Evolutionary conservation across 2,329 filamentous ascomycete genomes (phyloP).

Genomic region (Aspergillus unguis): DNA sequence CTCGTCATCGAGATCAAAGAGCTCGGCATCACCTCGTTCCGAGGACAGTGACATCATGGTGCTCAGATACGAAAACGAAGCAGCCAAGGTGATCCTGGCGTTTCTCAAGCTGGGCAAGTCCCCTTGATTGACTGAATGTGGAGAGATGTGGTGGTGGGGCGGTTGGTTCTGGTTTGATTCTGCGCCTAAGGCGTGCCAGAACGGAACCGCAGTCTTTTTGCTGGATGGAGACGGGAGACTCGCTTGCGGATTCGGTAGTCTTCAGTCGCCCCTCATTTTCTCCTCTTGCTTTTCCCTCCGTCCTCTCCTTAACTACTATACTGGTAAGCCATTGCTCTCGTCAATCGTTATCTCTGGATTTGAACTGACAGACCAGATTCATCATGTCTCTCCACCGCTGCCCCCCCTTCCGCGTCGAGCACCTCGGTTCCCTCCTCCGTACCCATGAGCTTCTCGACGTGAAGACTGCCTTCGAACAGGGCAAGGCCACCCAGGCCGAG

Average conservation of each 20-base stretch:
- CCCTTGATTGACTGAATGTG: slow-evolving; percentile 1
- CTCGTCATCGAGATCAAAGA: neutral
- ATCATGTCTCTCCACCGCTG: slow-evolving; percentile 39
- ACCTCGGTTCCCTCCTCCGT: slow-evolving; percentile 68
- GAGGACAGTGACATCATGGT: neutral
- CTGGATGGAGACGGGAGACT: neutral
- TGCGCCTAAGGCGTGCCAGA: neutral
- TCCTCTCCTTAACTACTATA: neutral
- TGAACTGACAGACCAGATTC: slow-evolving; percentile 6
- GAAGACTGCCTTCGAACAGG: slow-evolving; percentile 56
- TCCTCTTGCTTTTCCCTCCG: neutral
- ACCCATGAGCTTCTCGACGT: slow-evolving; percentile 60
- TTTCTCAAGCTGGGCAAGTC: neutral
- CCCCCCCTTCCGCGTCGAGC: slow-evolving; percentile 68
- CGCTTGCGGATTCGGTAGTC: slow-evolving; percentile 6
- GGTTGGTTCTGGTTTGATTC: slow-evolving; percentile 1
- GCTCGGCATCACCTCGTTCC: neutral
- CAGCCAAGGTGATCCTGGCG: neutral
- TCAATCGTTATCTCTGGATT: neutral
- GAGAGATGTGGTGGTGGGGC: slow-evolving; percentile 5
- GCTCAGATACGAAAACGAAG: neutral
- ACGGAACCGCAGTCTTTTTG: neutral
- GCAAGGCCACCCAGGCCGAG: slow-evolving; percentile 53
- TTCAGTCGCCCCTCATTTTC: slow-evolving; percentile 1
- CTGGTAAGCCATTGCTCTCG: neutral